Base-by-base conservation (phyloP, 306 rosid species). In the Dalbergia oliveri region DNA sequence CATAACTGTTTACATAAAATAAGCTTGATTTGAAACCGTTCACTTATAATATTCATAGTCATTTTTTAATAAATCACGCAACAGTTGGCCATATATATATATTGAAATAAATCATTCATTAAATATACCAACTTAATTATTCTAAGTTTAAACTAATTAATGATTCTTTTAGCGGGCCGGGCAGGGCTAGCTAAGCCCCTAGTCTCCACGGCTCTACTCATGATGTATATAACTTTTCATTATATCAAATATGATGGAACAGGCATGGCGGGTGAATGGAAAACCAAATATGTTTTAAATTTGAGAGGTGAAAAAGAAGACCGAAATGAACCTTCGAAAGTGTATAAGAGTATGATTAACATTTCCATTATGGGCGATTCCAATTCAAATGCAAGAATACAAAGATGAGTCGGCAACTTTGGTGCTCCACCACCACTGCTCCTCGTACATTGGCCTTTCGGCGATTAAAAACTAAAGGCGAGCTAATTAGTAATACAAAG, bases 321-420 rank as follows among this genome's bases (percentile, higher is more conserved):
- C 39, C 41, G 47, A 77, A 53, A 56, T 67, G 59, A 66, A 56
- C 68, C 67, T 19, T 68, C 5, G 2, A 3, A 76, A 35, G 41
- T 63, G 53, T 35, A 33, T 8, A 57, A 54, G 23, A 8, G 54
- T 65, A 57, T 78, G 69, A 78, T 78, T 68, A 15, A 4, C 47
- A 11, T 16, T 66, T 66, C 56, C 81, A 77, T 53, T 14, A 54
- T 76, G 73, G 14, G 4, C 13, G 63, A 76, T 76, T 39, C 43
- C 5, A 49, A 76, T 76, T 76, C 65, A 76, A 49, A 12, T 11
- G 16, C 66, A 66, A 23, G 51, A 53, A 37, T 0, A 54, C 23
- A 61, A 66, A 13, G 12, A 66, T 13, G 63, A 62, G 41, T n/a
- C 18, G 9, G 3, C 79, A 43, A 16, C 41, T 50, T 34, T 23